These are phyloP conservation scores for Sistotremastrum niveocremeum DNA, from an alignment of 768 basidiomycete species.

Conservation along the genomic window DNA sequence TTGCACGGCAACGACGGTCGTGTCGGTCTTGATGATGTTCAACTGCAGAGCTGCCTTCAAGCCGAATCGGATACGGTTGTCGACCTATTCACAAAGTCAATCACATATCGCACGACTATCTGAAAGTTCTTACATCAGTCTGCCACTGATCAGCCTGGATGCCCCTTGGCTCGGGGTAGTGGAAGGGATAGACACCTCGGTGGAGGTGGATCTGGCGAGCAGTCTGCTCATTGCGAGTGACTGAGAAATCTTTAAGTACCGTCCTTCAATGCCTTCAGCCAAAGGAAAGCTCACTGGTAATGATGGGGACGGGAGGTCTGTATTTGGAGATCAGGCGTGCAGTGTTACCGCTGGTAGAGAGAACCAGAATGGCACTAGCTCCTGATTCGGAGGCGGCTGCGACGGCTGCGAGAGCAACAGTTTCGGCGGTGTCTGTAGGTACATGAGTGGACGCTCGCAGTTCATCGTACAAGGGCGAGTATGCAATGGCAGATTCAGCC, in stretches of 20 bases:
- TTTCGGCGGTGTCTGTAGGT: conserved; percentile 91
- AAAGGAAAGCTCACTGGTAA: conserved; percentile 53
- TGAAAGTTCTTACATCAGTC: conserved; percentile 58
- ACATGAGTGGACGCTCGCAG: conserved; percentile 64
- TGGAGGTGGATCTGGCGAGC: conserved; percentile 94
- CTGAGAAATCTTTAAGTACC: conserved; percentile 23
- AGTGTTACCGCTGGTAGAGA: conserved; percentile 94
- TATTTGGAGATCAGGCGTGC: conserved; percentile 95
- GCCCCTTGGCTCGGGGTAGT: conserved; percentile 91
- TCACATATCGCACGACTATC: neutral
- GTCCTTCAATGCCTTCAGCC: neutral
- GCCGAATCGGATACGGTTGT: conserved; percentile 83
- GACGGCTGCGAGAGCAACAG: conserved; percentile 90
- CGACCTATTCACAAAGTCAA: conserved; percentile 36
- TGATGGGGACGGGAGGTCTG: conserved; percentile 84
- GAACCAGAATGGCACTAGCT: conserved; percentile 87
- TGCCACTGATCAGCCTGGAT: conserved; percentile 89
- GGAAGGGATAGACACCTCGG: conserved; percentile 94
- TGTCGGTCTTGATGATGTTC: conserved; percentile 78
- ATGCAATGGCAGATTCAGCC: conserved; percentile 91
- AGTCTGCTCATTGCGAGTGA: conserved; percentile 93
- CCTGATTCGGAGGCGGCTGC: conserved; percentile 91
- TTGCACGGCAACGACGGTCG: conserved; percentile 88
- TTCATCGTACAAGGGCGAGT: conserved; percentile 88
- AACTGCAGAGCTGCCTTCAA: conserved; percentile 70